Evolutionary conservation across 441 rosid species (phyloP).

Genomic region (Pelargonium citronellum): DNA sequence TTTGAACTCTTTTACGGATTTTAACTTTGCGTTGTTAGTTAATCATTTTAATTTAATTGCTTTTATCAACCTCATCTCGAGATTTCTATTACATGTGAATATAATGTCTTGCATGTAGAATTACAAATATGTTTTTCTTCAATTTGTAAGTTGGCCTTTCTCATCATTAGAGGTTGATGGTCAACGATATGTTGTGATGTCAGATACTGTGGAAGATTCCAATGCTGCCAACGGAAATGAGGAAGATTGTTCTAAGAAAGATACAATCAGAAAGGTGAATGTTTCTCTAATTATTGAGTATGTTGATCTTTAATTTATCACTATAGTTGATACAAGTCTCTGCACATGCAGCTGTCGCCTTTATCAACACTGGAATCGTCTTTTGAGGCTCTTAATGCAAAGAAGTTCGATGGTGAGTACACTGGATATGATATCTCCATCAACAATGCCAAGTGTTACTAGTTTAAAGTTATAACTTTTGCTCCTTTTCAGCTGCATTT

Average conservation of each 20-base stretch:
- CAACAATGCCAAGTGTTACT: constrained; percentile 15
- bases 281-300: constrained; percentile 12
- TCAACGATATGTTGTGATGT: constrained; percentile 20
- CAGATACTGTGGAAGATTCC: constrained; percentile 45
- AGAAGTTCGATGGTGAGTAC: constrained; percentile 76
- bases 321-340: constrained; percentile 24
- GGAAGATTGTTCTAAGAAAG: constrained; percentile 56
- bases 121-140: background rate
- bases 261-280: constrained; percentile 57
- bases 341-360: constrained; percentile 64
- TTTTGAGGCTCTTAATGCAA: constrained; percentile 77
- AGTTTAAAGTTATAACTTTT: constrained; percentile 19
- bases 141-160: background rate
- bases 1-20: background rate
- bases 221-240: constrained; percentile 34
- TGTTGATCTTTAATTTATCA: constrained; percentile 7
- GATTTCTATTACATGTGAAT: background rate
- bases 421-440: constrained; percentile 17
- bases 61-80: background rate
- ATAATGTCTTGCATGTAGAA: background rate
- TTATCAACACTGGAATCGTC: constrained; percentile 72
- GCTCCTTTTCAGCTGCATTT: constrained; percentile 60
- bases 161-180: background rate
- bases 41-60: too few species aligned
- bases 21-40: too few species aligned